Base-by-base conservation (phyloP, 2,329 filamentous ascomycete genomes). In the Ophiosphaerella herpotricha region DNA sequence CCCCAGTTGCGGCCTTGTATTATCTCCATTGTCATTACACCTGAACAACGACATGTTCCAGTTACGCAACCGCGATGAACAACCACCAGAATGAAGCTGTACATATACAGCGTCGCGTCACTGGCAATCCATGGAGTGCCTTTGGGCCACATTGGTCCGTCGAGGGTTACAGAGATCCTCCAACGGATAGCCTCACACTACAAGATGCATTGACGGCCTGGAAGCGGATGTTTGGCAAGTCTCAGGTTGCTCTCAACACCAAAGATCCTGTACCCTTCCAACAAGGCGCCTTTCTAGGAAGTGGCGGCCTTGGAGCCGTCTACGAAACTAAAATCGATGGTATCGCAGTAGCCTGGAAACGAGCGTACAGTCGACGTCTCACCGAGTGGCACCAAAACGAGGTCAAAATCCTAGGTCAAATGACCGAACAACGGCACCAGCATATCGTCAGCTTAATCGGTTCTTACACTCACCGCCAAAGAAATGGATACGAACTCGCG, bases 361-460 rank as follows among this genome's bases (percentile, higher is more conserved):
- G 47, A 29, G 53, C 42, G n/a, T 61, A 49, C 32, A 55, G 48
- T n/a, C 50, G 54, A 34, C 40, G 42, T 2, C 32, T 54, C 29
- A 58, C 56, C 16, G 54, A 56, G 5, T 42, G 32, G 12, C 53
- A 61, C 29, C 53, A 37, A n/a, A 63, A 57, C 26, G 61, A 64
- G 44, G 57, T 66, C 29, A 45, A 57, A 33, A 60, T 63, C 16
- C 39, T 66, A 11, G 63, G 57, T 32, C 61, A 60, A 36, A 39
- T 66, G 4, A 44, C 49, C 0, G 23, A 37, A 33, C 13, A 29
- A 16, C 11, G 39, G 14, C 57, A 64, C 33, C 11, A 29, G 12
- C 61, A 66, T 39, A 56, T 66, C 33, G 48, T 60, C 32, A 34
- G 49, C 12, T 37, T 66, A 3, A 52, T 60, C 1, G 63, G 61